phyloP scores from a whole-genome alignment of 495 filamentous ascomycete genomes.

The Xylaria telfairii region DNA sequence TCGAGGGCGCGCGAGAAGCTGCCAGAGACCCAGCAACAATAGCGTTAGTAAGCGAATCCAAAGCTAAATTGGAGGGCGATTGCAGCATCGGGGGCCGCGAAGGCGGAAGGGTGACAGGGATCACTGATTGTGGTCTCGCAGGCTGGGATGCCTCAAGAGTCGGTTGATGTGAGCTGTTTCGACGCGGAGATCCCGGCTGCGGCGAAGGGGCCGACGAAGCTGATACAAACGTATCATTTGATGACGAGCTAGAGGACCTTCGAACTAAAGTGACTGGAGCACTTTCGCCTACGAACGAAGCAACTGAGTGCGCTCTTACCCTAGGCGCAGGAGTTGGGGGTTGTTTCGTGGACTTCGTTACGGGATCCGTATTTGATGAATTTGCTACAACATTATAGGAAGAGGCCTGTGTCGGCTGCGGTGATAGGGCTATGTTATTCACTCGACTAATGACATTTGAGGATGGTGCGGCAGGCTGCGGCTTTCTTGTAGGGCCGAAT shows the following conservation, averaged over 20 bases:
- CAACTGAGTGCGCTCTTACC: conserved; percentile 6
- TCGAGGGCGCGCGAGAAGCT: conserved; percentile 57
- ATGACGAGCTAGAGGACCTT: conserved; percentile 44
- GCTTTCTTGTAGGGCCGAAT: conserved; percentile 15
- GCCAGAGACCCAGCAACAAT: conserved; percentile 87
- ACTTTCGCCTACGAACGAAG: background rate
- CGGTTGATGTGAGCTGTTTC: conserved; percentile 26
- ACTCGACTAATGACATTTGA: conserved; percentile 17
- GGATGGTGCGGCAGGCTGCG: conserved; percentile 25
- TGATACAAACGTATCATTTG: conserved; percentile 54
- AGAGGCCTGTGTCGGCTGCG: conserved; percentile 28
- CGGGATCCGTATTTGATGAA: background rate
- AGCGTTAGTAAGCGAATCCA: conserved; percentile 66
- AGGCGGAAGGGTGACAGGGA: conserved; percentile 17
- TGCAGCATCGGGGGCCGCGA: conserved; percentile 24
- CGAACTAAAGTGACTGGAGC: background rate
- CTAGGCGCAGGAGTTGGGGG: background rate
- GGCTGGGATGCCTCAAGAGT: conserved; percentile 21
- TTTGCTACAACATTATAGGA: conserved; percentile 27
- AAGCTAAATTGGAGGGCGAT: conserved; percentile 37
- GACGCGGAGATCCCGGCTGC: conserved; percentile 34
- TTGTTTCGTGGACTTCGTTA: background rate
- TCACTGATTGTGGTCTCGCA: conserved; percentile 24
- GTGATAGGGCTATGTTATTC: conserved; percentile 29
- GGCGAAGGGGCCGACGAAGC: conserved; percentile 50